These are phyloP conservation scores for Catharanthus roseus DNA, from an alignment of 257 asterid genomes.

Conservation along the genomic window DNA sequence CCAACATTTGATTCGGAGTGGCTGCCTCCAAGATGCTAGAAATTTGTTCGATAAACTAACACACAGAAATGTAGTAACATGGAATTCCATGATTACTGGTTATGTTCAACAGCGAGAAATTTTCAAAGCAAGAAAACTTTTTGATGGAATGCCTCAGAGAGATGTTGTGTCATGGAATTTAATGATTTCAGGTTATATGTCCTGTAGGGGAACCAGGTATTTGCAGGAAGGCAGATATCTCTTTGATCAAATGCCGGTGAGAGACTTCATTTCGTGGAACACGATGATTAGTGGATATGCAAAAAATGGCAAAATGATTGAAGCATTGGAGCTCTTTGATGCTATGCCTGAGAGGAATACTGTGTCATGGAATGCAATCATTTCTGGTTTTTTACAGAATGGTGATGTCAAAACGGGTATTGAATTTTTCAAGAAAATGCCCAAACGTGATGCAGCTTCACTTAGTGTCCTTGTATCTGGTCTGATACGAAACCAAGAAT, in stretches of 20 bases:
- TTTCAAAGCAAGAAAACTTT: slow-evolving; percentile 51
- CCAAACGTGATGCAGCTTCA: slow-evolving; percentile 55
- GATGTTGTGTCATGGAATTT: slow-evolving; percentile 74
- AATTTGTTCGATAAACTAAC: slow-evolving; percentile 37
- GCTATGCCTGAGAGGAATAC: slow-evolving; percentile 60
- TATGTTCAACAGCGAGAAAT: slow-evolving; percentile 48
- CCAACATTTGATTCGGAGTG: slow-evolving; percentile 39
- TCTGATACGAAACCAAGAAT: slow-evolving; percentile 45
- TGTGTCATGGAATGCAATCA: slow-evolving; percentile 71
- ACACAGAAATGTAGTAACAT: slow-evolving; percentile 54
- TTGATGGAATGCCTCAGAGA: slow-evolving; percentile 60
- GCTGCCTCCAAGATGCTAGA: slow-evolving; percentile 57
- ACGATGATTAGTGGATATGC: slow-evolving; percentile 86
- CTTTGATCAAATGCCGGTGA: slow-evolving; percentile 60
- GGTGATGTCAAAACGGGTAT: slow-evolving; percentile 52
- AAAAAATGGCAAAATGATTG: slow-evolving; percentile 51
- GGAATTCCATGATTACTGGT: slow-evolving; percentile 82
- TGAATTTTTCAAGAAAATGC: slow-evolving; percentile 58
- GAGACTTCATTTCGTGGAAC: slow-evolving; percentile 70
- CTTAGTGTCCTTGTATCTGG: slow-evolving; percentile 67
- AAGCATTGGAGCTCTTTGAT: slow-evolving; percentile 50
- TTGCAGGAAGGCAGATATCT: slow-evolving; percentile 48
- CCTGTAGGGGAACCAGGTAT: slow-evolving; percentile 38
- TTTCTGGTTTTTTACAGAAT: slow-evolving; percentile 63
- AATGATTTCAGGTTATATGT: slow-evolving; percentile 55